phyloP scores from a whole-genome alignment of 2,329 filamentous ascomycete genomes.

The Xylaria sp. region DNA sequence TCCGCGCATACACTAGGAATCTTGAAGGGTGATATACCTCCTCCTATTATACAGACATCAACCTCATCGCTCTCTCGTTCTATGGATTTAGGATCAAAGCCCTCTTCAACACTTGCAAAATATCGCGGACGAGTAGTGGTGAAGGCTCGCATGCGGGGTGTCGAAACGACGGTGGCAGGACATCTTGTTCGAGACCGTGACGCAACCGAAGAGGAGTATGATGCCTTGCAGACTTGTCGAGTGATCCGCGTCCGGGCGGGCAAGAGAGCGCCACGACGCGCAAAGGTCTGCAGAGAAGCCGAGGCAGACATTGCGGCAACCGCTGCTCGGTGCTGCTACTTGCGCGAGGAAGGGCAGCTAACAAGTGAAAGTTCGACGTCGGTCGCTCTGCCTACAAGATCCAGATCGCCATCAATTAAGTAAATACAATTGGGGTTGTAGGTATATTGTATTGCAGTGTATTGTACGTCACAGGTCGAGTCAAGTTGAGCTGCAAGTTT shows the following conservation, averaged over 20 bases:
- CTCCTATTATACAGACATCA: constrained; percentile 96
- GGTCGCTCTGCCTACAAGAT: constrained; percentile 12
- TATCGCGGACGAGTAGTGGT: constrained; percentile 49
- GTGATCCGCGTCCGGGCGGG: constrained; percentile 39
- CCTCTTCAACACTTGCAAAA: constrained; percentile 56
- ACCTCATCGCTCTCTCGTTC: constrained; percentile 94
- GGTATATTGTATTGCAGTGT: neutral
- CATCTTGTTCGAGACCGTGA: constrained; percentile 33
- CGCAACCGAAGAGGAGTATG: constrained; percentile 39
- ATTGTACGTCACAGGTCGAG: neutral
- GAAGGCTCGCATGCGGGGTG: constrained; percentile 48
- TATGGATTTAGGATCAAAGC: constrained; percentile 72
- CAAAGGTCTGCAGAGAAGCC: constrained; percentile 42
- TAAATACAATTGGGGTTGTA: neutral
- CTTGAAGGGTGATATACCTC: constrained; percentile 62
- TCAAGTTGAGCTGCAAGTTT: constrained; percentile 7
- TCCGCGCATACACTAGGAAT: neutral
- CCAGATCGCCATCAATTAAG: neutral
- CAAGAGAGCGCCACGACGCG: constrained; percentile 42
- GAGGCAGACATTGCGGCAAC: constrained; percentile 44
- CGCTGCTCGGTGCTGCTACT: neutral
- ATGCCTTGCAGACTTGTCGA: constrained; percentile 35
- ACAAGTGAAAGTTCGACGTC: neutral
- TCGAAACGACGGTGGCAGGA: constrained; percentile 29
- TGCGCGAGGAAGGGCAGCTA: neutral